Evolutionary conservation across 768 basidiomycete species (phyloP).

Genomic region (Rhizopogon vesiculosus): DNA sequence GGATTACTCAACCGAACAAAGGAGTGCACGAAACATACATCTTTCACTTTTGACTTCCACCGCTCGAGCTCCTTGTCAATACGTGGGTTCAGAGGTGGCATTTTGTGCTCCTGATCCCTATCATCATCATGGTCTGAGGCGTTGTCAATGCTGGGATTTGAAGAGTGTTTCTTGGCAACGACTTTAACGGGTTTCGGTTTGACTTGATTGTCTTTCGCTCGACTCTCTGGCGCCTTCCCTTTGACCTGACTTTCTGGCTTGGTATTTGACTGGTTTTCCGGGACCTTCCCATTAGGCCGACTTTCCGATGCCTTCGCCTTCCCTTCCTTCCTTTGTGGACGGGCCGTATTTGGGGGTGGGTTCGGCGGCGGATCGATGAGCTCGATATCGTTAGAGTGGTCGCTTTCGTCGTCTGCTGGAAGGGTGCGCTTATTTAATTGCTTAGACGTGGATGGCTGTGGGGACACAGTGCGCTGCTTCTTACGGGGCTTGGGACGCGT

Average conservation of each 20-base stretch:
- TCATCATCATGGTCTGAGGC: neutral
- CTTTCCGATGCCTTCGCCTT: constrained; percentile 9
- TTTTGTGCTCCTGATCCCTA: neutral
- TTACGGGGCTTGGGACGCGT: constrained; percentile 14
- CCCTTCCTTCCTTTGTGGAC: neutral
- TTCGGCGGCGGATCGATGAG: constrained; percentile 4
- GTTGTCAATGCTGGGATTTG: constrained; percentile 6
- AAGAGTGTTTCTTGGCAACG: constrained; percentile 6
- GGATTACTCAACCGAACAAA: neutral
- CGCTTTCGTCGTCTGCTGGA: neutral
- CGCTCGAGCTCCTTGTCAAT: constrained; percentile 21
- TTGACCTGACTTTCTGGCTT: constrained; percentile 2
- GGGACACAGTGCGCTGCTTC: constrained; percentile 11
- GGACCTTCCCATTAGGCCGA: neutral
- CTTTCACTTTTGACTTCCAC: constrained; percentile 26
- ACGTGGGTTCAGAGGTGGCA: neutral
- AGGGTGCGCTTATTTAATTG: neutral
- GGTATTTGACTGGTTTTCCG: constrained; percentile 5
- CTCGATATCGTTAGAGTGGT: neutral
- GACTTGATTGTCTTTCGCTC: neutral
- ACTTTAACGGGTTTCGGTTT: neutral
- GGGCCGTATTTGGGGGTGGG: constrained; percentile 9
- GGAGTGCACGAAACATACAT: constrained; percentile 10
- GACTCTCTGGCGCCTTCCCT: neutral
- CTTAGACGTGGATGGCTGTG: constrained; percentile 16